A percentile compares a stretch with the other conserved stretches of the same genome.
Evolutionary conservation across 345 rosid genomes (phyloP).

Genomic region (Carallia brachiata): DNA sequence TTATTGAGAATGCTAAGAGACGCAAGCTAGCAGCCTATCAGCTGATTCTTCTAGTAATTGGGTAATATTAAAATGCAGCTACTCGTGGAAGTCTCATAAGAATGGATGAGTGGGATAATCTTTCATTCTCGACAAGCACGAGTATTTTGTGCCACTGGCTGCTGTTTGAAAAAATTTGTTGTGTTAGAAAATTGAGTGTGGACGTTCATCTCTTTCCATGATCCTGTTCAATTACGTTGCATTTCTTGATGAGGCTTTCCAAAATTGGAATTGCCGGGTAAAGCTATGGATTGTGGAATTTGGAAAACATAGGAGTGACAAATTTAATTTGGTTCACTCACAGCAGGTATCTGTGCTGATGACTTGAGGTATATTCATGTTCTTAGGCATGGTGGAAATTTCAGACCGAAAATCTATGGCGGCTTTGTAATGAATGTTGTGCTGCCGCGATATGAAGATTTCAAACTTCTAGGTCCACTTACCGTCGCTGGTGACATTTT

Average conservation of each 20-base stretch:
- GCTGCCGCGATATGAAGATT: too few species aligned
- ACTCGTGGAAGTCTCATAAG: neutral
- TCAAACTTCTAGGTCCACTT: too few species aligned
- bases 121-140: neutral
- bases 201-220: neutral
- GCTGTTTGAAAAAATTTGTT: neutral
- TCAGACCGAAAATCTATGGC: too few species aligned
- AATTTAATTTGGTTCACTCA: too few species aligned
- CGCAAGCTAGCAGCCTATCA: neutral
- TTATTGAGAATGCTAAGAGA: neutral
- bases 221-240: neutral
- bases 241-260: neutral
- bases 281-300: too few species aligned
- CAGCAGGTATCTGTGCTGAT: too few species aligned
- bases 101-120: slow-evolving; percentile 3
- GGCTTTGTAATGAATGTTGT: too few species aligned
- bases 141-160: neutral
- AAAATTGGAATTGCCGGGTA: too few species aligned
- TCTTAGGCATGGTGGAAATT: too few species aligned
- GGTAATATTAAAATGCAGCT: neutral
- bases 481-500: neutral
- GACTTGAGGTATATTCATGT: too few species aligned
- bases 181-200: neutral
- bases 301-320: too few species aligned
- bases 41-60: neutral